Conservation (phyloP, 306 rosid species). For the Trifolium repens region DNA sequence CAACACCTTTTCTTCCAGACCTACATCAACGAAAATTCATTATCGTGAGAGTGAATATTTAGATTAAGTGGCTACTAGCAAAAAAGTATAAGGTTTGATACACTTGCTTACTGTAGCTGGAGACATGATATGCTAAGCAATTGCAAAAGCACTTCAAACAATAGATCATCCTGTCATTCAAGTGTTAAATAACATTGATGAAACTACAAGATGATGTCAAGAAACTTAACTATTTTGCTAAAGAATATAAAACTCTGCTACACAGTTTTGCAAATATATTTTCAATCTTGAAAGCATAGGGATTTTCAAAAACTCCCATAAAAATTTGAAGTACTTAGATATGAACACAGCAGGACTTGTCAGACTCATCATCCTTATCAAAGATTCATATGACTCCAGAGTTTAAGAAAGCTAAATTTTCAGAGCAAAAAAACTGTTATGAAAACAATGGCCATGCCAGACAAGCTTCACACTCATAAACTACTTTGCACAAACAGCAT, state of each 20-base stretch:
- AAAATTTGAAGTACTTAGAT: constrained; percentile 15
- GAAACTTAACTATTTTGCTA: constrained; percentile 14
- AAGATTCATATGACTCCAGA: constrained; percentile 21
- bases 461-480: constrained; percentile 30
- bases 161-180: constrained; percentile 82
- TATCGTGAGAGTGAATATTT: constrained; percentile 29
- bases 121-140: constrained; percentile 56
- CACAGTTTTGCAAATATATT: constrained; percentile 27
- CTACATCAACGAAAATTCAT: constrained; percentile 48
- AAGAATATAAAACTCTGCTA: constrained; percentile 22
- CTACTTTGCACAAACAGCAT: constrained; percentile 30
- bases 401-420: constrained; percentile 2
- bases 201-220: constrained; percentile 22
- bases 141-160: constrained; percentile 82
- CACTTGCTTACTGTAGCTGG: constrained; percentile 62
- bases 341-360: not conserved
- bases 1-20: constrained; percentile 49
- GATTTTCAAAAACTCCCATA: constrained; percentile 27
- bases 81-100: constrained; percentile 36
- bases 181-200: constrained; percentile 23
- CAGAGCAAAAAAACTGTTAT: constrained; percentile 17
- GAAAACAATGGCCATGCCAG: constrained; percentile 11
- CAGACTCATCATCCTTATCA: constrained; percentile 6
- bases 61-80: constrained; percentile 12
- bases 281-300: too few relatives aligned